phyloP scores from a whole-genome alignment of 352 stramenopile genomes.

The Lagenidium sp. region DNA sequence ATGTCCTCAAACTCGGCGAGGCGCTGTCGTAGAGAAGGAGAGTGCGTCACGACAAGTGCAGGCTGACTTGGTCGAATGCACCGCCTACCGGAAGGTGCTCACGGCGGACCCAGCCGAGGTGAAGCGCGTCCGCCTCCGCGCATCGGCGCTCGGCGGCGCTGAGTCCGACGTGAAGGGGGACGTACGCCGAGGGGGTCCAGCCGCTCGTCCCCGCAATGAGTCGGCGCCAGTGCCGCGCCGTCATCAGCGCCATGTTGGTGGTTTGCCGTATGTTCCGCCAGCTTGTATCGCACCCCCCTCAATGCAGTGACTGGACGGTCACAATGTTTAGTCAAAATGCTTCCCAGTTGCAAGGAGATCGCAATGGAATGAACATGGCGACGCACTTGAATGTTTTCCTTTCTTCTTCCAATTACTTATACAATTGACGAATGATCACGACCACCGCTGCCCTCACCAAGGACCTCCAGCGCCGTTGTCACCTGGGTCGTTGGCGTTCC shows the following conservation, averaged over 20 bases:
- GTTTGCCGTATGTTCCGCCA: not conserved
- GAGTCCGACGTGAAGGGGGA: conserved; percentile 40
- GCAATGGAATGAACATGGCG: not conserved
- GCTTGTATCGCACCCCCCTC: not conserved
- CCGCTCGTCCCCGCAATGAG: conserved; percentile 28
- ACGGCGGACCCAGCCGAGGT: conserved; percentile 13
- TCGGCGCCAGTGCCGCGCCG: conserved; percentile 4
- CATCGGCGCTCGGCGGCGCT: conserved; percentile 4
- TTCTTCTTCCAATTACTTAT: not conserved
- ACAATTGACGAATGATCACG: too few relatives aligned
- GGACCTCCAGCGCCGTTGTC: too few relatives aligned
- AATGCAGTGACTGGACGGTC: not conserved
- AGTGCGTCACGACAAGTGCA: too few relatives aligned
- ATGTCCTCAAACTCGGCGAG: too few relatives aligned
- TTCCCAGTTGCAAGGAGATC: too few relatives aligned
- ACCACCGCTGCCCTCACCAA: too few relatives aligned
- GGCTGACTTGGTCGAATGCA: too few relatives aligned
- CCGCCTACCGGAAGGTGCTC: too few relatives aligned
- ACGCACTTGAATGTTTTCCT: not conserved
- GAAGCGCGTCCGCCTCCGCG: conserved; percentile 1
- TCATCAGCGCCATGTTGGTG: not conserved
- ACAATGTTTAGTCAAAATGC: not conserved
- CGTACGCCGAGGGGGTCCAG: conserved; percentile 34
- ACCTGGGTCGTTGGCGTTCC: too few relatives aligned
- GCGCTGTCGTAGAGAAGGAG: too few relatives aligned